A percentile compares a stretch with the other conserved stretches of the same genome.
These are phyloP conservation scores for Chenopodium formosanum DNA, from an alignment of 148 eudicot species.

Conservation along the genomic window DNA sequence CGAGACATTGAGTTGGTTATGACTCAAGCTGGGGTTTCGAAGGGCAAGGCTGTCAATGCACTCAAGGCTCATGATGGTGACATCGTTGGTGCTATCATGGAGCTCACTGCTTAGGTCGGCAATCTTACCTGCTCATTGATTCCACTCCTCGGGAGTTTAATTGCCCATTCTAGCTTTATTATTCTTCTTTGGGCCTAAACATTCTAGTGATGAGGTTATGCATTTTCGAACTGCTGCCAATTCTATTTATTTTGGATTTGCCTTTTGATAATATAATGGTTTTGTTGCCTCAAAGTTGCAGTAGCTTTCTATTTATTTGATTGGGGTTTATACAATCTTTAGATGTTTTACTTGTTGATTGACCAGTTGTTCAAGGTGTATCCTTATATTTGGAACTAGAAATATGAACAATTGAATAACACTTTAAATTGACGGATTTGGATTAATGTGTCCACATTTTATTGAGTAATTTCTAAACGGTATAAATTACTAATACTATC, in stretches of 20 bases:
- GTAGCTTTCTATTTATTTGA: not conserved
- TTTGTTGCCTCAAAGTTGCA: constrained; percentile 4
- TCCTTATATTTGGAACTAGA: not conserved
- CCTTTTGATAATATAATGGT: not conserved
- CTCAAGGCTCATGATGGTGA: constrained; percentile 70
- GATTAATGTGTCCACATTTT: not conserved
- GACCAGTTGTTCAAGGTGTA: not conserved
- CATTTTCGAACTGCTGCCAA: constrained; percentile 27
- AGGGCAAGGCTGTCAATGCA: constrained; percentile 82
- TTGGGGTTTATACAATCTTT: not conserved
- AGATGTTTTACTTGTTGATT: not conserved
- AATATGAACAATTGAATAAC: not conserved
- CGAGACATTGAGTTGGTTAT: constrained; percentile 82
- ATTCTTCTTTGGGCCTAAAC: not conserved
- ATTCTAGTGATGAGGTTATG: constrained; percentile 21
- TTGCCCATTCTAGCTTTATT: constrained; percentile 11
- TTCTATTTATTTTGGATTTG: constrained; percentile 4
- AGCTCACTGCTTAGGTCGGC: constrained; percentile 58
- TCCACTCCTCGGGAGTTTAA: constrained; percentile 2
- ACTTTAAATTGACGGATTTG: not conserved
- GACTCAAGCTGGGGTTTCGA: constrained; percentile 82
- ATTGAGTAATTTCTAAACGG: not conserved
- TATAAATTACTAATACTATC: not conserved
- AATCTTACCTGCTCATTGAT: constrained; percentile 11
- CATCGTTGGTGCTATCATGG: constrained; percentile 88